Percentiles rank a stretch among this genome's conserved stretches.
These are phyloP conservation scores for Taphrina flavorubra DNA, from an alignment of 1,139 yeast species.

Conservation along the genomic window DNA sequence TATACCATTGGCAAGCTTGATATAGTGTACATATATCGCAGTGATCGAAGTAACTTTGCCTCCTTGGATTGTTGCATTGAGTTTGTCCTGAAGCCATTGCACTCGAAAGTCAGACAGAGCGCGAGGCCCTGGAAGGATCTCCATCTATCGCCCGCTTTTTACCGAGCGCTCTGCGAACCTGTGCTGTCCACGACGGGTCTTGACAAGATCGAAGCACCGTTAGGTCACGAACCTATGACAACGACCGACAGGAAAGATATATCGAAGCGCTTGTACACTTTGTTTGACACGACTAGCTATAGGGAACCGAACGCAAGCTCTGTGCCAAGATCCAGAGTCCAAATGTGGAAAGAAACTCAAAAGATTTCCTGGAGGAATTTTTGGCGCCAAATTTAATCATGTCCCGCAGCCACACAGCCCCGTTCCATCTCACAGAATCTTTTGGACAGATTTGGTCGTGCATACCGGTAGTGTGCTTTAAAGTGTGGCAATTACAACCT, in stretches of 20 bases:
- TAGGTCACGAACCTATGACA: background rate
- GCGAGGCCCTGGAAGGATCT: constrained; percentile 69
- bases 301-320: no score
- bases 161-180: no score
- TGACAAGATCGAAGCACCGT: background rate
- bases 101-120: constrained; percentile 90
- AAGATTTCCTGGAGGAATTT: background rate
- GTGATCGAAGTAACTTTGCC: constrained; percentile 64
- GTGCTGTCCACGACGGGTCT: no score
- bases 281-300: no score
- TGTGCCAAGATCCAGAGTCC: no score
- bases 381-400: background rate
- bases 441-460: background rate
- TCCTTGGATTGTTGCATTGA: background rate
- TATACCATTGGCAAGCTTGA: constrained; percentile 54
- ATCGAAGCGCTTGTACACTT: no score
- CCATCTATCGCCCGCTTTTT: constrained; percentile 4
- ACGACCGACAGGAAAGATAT: no score
- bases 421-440: background rate
- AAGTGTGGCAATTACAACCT: background rate
- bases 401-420: background rate
- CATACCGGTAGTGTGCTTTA: background rate
- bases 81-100: constrained; percentile 59
- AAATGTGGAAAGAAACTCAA: background rate
- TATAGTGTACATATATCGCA: constrained; percentile 80